phyloP scores from a whole-genome alignment of 805 yeast genomes.

The Pichia thaimueangensis region DNA sequence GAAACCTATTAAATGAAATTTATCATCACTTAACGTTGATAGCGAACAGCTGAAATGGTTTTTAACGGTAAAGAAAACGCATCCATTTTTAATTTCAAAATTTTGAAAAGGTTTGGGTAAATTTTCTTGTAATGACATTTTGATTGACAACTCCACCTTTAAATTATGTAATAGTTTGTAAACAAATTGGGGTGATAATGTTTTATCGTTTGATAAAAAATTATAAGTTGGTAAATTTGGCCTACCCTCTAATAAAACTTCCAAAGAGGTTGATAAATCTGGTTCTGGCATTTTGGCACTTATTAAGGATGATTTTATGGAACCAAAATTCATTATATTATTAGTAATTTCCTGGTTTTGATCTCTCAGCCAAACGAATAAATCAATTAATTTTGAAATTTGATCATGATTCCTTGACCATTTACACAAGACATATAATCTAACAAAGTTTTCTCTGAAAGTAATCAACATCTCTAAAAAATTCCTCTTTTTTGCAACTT shows the following conservation, averaged over 20 bases:
- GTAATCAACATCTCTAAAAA: slow-evolving; percentile 64
- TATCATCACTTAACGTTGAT: slow-evolving; percentile 64
- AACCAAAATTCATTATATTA: slow-evolving; percentile 60
- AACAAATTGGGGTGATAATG: slow-evolving; percentile 49
- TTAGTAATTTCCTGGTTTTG: slow-evolving; percentile 64
- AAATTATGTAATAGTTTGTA: slow-evolving; percentile 59
- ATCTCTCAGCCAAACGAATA: slow-evolving; percentile 79
- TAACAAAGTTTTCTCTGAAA: slow-evolving; percentile 76
- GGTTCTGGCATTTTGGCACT: slow-evolving; percentile 92
- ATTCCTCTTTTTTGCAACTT: slow-evolving; percentile 57
- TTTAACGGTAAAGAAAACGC: slow-evolving; percentile 57
- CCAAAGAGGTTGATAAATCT: slow-evolving; percentile 80
- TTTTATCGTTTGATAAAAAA: slow-evolving; percentile 42
- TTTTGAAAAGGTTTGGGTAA: slow-evolving; percentile 61
- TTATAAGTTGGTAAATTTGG: slow-evolving; percentile 68
- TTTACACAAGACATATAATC: slow-evolving; percentile 77
- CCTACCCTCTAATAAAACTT: slow-evolving; percentile 70
- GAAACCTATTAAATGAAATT: slow-evolving; percentile 75
- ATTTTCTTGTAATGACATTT: slow-evolving; percentile 60
- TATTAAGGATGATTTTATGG: slow-evolving; percentile 62
- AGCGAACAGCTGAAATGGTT: slow-evolving; percentile 69
- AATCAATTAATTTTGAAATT: slow-evolving; percentile 71
- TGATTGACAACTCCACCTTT: slow-evolving; percentile 64
- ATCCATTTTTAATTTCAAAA: slow-evolving; percentile 67
- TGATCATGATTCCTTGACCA: slow-evolving; percentile 78